A percentile compares a stretch with the other conserved stretches of the same genome.
Conservation (phyloP, 2,329 filamentous ascomycete species). For the Alternaria gansuensis region DNA sequence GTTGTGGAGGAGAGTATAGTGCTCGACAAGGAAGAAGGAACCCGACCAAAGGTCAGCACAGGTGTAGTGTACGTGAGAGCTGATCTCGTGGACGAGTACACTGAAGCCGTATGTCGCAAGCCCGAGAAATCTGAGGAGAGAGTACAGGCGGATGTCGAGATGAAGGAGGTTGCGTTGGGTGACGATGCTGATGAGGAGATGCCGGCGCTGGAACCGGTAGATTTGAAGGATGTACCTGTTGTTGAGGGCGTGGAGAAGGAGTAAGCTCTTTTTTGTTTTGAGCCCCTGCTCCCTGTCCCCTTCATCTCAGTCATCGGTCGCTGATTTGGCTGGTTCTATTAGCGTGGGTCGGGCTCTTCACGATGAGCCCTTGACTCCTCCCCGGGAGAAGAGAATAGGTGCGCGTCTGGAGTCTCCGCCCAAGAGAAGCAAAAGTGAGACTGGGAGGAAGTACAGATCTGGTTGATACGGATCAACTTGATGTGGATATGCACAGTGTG, state of each 20-base stretch:
- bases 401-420: neutral
- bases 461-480: neutral
- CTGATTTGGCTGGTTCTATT: conserved; percentile 5
- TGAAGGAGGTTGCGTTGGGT: conserved; percentile 24
- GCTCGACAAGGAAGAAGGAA: conserved; percentile 69
- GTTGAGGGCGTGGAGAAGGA: conserved; percentile 43
- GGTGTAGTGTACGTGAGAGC: conserved; percentile 87
- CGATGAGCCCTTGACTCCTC: neutral
- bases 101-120: conserved; percentile 60
- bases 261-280: conserved; percentile 28
- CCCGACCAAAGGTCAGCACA: conserved; percentile 56
- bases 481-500: neutral
- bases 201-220: conserved; percentile 15
- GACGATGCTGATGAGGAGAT: conserved; percentile 23
- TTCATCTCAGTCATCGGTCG: neutral
- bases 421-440: conserved; percentile 2
- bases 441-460: neutral
- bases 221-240: conserved; percentile 29
- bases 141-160: conserved; percentile 4
- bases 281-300: conserved; percentile 1
- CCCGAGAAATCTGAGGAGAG: conserved; percentile 18
- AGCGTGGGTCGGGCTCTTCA: neutral
- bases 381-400: conserved; percentile 2
- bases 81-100: conserved; percentile 66
- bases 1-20: conserved; percentile 74